Evolutionary conservation across 2,329 filamentous ascomycete species (phyloP), one percentile per base, ranked within the genome.

Genomic region (Didymella exigua): DNA sequence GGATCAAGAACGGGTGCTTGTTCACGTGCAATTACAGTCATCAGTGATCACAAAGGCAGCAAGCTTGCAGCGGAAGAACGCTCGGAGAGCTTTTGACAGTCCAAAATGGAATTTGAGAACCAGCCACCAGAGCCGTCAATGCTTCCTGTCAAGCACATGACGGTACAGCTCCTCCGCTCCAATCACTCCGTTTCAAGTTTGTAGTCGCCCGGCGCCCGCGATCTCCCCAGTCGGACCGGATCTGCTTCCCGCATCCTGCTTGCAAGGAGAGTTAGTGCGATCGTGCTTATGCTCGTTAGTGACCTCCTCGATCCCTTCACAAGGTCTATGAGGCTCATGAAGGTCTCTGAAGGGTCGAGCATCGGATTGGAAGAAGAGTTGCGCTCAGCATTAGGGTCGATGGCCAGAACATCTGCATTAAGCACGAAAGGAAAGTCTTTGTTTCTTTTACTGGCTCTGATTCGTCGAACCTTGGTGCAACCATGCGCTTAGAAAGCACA

Each of bases 301-400:
- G 29, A n/a, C 10, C 14, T 18, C 6, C 18, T 50, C 52, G 52
- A 55, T 55, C 52, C 42, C 41, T 26, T 37, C 36, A 9, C 26
- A 16, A 50, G 21, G 36, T 55, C 46, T 55, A 55, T 55, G 52
- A 55, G 52, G 18, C 52, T 50, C 41, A 58, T 47, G 21, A 38
- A 33, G 30, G 14, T 29, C 16, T 26, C 37, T 46, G 26, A 53
- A 30, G 49, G 16, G 23, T 23, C 23, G 26, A 41, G 27, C 14
- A 24, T 33, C 34, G 23, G 36, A 29, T 10, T 36, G 16, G 19
- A 16, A 42, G 52, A 18, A 41, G 27, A 21, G 24, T 26, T 45
- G 45, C 34, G 34, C 46, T 30, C 30, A 30, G 40, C 31, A n/a
- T 26, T 24, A 54, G 16, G 11, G 19, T 37, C 8, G 30, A 18